Base-by-base conservation (phyloP, 129 eudicot species). In the Chrysanthemum seticuspe region DNA sequence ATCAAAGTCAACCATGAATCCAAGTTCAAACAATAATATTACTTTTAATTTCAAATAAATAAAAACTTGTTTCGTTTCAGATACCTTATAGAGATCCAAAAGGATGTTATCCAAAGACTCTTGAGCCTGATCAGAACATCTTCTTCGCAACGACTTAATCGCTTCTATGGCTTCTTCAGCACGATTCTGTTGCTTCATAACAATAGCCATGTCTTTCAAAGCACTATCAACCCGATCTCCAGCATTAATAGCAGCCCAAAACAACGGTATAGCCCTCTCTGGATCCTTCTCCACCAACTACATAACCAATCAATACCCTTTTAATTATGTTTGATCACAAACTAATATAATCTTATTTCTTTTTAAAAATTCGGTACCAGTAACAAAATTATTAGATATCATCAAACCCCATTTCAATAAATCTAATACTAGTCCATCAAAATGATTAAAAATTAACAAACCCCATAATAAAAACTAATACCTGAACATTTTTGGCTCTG, bases 191-290 rank as follows among this genome's bases (percentile, higher is more conserved):
- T 95, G 99, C 72, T 95, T 95, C 99, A 95, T 95, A 12, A 95
- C 99, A 82, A 95, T 88, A 12, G 99, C 99, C 99, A 95, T 95
- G 34, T 95, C 99, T 85, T 95, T 95, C 76, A 95, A 78, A 23
- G 99, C 99, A 83, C 99, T 95, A 73, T 95, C 99, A 6, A 95
- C 97, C 82, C 97, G 84, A 79, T 95, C 99, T 47, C 99, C 99
- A 0, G 97, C 94, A 68, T 95, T 95, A 55, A 95, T 95, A 13
- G 99, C 97, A 36, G 99, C 99, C 99, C 99, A 95, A 25, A 95
- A 95, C 75, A 95, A 62, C 0, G 99, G 99, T 31, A 95, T 95
- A 5, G 99, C 97, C 79, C 84, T 95, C 75, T 95, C 99, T 7
- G 99, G 99, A 76, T 95, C 99, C 90, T 95, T 95, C 12, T 95